Conservation (phyloP, 495 filamentous ascomycete species). For the Clavariopsis aquatica region DNA sequence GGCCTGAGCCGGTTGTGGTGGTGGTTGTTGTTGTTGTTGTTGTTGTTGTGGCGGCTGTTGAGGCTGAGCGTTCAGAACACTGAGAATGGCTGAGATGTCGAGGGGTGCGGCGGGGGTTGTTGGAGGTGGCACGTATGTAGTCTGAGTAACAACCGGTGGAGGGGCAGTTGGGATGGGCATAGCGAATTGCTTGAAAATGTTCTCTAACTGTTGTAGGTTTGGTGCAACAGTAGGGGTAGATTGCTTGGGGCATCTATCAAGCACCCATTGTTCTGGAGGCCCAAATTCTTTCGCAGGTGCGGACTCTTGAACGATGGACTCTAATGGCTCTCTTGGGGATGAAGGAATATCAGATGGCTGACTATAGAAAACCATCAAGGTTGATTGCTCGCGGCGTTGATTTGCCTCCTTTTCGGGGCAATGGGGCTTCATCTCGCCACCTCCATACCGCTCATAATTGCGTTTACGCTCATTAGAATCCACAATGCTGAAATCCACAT, state of each 20-base stretch:
- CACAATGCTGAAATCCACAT: conserved; percentile 61
- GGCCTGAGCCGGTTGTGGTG: not conserved
- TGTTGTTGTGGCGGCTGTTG: conserved; percentile 13
- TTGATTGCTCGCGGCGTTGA: conserved; percentile 70
- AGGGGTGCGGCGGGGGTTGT: conserved; percentile 1
- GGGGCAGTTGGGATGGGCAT: conserved; percentile 21
- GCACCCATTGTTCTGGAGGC: conserved; percentile 45
- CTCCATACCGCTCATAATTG: conserved; percentile 66
- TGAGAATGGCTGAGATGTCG: conserved; percentile 22
- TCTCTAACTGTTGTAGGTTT: conserved; percentile 39
- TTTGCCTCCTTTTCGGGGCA: conserved; percentile 70
- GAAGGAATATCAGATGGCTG: conserved; percentile 72
- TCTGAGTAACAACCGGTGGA: not conserved
- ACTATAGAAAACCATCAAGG: conserved; percentile 81
- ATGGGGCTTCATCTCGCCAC: conserved; percentile 53
- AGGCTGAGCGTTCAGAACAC: conserved; percentile 11
- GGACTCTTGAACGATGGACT: conserved; percentile 44
- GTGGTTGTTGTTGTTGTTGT: conserved; percentile 14
- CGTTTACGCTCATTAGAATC: conserved; percentile 53
- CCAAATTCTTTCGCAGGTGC: conserved; percentile 52
- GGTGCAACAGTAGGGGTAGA: conserved; percentile 12
- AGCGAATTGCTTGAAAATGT: conserved; percentile 38
- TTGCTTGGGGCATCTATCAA: conserved; percentile 40
- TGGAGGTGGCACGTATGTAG: conserved; percentile 16
- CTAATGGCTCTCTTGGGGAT: conserved; percentile 70